These are phyloP conservation scores for Candida ovalis DNA, from an alignment of 805 yeast genomes.

Conservation along the genomic window DNA sequence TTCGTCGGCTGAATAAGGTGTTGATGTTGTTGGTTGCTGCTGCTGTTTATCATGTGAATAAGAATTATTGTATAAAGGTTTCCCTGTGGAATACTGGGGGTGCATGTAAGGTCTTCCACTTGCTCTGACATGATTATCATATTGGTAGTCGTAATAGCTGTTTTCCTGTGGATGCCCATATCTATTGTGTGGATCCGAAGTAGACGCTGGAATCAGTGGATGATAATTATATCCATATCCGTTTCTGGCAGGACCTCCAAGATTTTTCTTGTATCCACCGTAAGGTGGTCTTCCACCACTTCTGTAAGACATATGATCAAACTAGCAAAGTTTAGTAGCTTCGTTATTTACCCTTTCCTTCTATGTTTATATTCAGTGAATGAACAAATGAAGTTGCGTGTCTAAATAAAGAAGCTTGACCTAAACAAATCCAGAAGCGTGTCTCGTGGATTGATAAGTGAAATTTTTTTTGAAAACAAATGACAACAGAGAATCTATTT, in stretches of 20 bases:
- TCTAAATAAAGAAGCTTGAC: not conserved
- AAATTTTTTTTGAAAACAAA: not conserved
- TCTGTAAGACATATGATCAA: conserved; percentile 9
- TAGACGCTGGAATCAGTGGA: not conserved
- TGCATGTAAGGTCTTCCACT: not conserved
- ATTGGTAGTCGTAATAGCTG: not conserved
- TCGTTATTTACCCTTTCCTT: not conserved
- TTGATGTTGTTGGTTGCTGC: not conserved
- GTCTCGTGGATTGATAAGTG: not conserved
- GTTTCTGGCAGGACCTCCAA: not conserved
- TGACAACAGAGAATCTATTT: not conserved
- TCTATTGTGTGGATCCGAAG: not conserved
- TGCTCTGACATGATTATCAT: not conserved
- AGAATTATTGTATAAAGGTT: not conserved
- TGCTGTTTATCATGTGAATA: not conserved
- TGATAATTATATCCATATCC: not conserved
- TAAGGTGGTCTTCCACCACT: conserved; percentile 7
- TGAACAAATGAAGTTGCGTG: too few relatives aligned
- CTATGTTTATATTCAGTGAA: too few relatives aligned
- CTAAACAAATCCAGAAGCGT: not conserved
- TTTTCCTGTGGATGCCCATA: not conserved
- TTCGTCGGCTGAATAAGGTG: not conserved
- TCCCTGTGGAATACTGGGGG: not conserved
- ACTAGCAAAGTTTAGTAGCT: not conserved
- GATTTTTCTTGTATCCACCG: not conserved